A percentile compares a stretch with the other conserved stretches of the same genome.
Evolutionary conservation across 495 filamentous ascomycete genomes (phyloP).

Genomic region (Annulohypoxylon maeteangense): DNA sequence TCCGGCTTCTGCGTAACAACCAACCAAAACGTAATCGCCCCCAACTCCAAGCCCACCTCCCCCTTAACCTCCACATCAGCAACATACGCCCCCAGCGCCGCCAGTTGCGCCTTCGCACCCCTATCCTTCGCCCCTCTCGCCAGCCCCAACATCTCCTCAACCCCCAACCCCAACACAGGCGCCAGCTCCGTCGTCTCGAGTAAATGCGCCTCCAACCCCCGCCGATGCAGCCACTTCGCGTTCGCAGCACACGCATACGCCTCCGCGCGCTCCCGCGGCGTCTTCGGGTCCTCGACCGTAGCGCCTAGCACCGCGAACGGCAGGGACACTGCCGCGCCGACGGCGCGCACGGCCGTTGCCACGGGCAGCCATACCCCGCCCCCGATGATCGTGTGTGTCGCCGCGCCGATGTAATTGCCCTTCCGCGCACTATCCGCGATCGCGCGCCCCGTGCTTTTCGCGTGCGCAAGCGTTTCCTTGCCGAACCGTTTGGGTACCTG

Average conservation of each 20-base stretch:
- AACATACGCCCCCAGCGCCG: conserved; percentile 33
- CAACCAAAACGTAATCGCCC: conserved; percentile 42
- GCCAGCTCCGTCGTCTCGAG: conserved; percentile 43
- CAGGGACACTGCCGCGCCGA: conserved; percentile 39
- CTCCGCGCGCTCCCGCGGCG: conserved; percentile 44
- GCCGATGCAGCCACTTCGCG: conserved; percentile 41
- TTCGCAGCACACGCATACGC: conserved; percentile 47
- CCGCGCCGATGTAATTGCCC: conserved; percentile 44
- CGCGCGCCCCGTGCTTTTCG: conserved; percentile 29
- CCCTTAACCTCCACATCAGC: conserved; percentile 22
- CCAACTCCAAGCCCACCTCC: conserved; percentile 25
- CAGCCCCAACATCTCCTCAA: conserved; percentile 22
- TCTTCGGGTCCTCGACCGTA: conserved; percentile 38
- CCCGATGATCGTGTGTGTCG: conserved; percentile 29
- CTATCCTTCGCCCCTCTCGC: conserved; percentile 10
- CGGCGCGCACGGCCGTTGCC: conserved; percentile 34
- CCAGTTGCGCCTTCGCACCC: conserved; percentile 33
- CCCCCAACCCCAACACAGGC: conserved; percentile 26
- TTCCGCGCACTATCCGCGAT: conserved; percentile 40
- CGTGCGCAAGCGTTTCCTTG: conserved; percentile 39
- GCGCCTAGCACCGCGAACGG: conserved; percentile 39
- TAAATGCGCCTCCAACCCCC: conserved; percentile 38
- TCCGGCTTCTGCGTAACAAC: conserved; percentile 25
- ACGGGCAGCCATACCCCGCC: conserved; percentile 43
- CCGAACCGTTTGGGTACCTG: conserved; percentile 44